A percentile compares a stretch with the other conserved stretches of the same genome.
Evolutionary conservation across 2,329 filamentous ascomycete genomes (phyloP).

Genomic region (Dactylellina haptotyla): DNA sequence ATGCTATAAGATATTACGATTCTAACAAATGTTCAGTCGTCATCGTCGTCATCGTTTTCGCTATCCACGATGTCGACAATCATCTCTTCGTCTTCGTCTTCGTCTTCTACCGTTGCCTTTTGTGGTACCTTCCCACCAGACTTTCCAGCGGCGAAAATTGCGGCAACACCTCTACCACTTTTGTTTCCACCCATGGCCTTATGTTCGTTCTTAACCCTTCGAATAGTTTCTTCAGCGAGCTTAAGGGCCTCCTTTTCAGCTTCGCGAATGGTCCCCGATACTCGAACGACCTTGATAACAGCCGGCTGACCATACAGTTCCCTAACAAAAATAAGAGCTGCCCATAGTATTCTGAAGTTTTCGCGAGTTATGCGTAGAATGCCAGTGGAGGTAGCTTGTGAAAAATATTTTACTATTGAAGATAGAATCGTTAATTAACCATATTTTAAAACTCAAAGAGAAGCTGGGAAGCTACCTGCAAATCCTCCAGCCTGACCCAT

Average conservation of each 20-base stretch:
- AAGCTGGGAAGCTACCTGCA: conserved; percentile 66
- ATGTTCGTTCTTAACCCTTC: conserved; percentile 30
- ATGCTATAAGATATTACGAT: too few relatives aligned
- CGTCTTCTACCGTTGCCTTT: conserved; percentile 4
- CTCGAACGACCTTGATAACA: conserved; percentile 83
- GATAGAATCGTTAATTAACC: conserved; percentile 8
- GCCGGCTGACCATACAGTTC: conserved; percentile 73
- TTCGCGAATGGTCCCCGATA: conserved; percentile 93
- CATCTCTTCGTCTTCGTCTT: conserved; percentile 23
- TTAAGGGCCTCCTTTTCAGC: conserved; percentile 85
- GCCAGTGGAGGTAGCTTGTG: conserved; percentile 89
- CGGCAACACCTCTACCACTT: conserved; percentile 18
- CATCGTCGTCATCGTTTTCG: conserved; percentile 38
- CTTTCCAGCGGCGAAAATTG: conserved; percentile 20
- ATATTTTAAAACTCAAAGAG: conserved; percentile 1
- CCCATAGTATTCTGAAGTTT: conserved; percentile 89
- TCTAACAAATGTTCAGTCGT: background rate
- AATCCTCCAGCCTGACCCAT: conserved; percentile 77
- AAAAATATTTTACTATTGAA: conserved; percentile 85
- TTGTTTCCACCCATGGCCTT: background rate
- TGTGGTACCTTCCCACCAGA: background rate
- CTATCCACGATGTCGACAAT: conserved; percentile 41
- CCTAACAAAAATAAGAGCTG: conserved; percentile 82
- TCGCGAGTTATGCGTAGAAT: conserved; percentile 85
- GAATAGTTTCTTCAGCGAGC: conserved; percentile 53